A percentile compares a stretch with the other conserved stretches of the same genome.
phyloP scores from a whole-genome alignment of 306 rosid species.

The Vigna angularis region DNA sequence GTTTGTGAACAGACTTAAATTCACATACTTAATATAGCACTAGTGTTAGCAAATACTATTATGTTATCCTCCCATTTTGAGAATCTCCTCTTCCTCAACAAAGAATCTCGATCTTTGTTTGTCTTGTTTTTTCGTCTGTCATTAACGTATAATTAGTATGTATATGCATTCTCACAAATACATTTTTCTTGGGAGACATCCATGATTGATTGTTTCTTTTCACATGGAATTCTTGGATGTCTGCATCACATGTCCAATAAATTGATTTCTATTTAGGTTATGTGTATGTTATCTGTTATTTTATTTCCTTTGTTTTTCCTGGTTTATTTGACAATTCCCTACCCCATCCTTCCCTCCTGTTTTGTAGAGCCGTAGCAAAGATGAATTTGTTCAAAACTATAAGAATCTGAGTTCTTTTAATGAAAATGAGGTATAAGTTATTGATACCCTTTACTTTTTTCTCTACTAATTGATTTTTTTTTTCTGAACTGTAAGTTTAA shows the following conservation, averaged over 20 bases:
- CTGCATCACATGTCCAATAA: not conserved
- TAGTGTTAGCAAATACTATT: too few relatives aligned
- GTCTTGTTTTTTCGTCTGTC: not conserved
- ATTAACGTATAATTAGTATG: conserved; percentile 20
- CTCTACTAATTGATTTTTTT: conserved; percentile 21
- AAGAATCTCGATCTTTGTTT: not conserved
- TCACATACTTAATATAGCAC: too few relatives aligned
- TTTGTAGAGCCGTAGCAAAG: conserved; percentile 89
- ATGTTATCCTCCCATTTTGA: too few relatives aligned
- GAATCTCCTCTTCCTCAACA: too few relatives aligned
- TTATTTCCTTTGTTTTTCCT: conserved; percentile 17
- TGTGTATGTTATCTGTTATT: conserved; percentile 26
- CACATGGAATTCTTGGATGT: not conserved
- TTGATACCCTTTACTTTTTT: conserved; percentile 1
- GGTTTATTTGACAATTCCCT: not conserved
- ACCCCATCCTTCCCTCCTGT: not conserved
- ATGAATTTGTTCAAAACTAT: conserved; percentile 94
- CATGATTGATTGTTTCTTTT: conserved; percentile 26
- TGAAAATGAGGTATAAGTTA: conserved; percentile 81
- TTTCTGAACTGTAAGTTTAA: conserved; percentile 22
- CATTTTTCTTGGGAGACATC: not conserved
- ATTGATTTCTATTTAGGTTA: conserved; percentile 20
- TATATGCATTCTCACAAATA: not conserved
- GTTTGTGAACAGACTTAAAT: too few relatives aligned
- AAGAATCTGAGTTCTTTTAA: conserved; percentile 98